These are phyloP conservation scores for Colletotrichum ledebouriae DNA, from an alignment of 2,329 filamentous ascomycete species.

Conservation along the genomic window DNA sequence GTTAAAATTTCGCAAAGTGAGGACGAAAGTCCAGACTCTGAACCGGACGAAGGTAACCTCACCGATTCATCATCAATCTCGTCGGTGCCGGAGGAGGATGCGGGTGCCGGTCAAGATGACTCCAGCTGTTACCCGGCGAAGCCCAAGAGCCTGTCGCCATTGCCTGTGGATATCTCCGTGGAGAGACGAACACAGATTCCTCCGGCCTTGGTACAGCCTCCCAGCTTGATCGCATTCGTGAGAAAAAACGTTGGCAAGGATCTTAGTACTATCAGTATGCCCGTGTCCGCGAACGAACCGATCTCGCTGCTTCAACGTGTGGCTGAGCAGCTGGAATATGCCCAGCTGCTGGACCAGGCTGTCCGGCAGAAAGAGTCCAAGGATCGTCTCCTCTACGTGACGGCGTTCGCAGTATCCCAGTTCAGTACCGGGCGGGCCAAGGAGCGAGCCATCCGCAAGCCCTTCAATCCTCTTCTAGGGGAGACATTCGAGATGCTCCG, in stretches of 20 bases:
- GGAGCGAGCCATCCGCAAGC: constrained; percentile 93
- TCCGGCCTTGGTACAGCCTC: constrained; percentile 82
- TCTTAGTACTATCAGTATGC: constrained; percentile 96
- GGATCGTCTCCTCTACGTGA: constrained; percentile 85
- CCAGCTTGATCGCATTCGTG: constrained; percentile 92
- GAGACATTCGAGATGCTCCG: constrained; percentile 95
- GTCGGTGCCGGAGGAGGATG: constrained; percentile 69
- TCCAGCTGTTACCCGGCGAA: constrained; percentile 77
- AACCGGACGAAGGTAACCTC: constrained; percentile 66
- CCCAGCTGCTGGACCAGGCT: constrained; percentile 83
- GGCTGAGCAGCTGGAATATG: constrained; percentile 93
- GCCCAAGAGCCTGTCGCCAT: constrained; percentile 80
- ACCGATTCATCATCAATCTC: constrained; percentile 71
- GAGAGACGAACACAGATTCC: constrained; percentile 78
- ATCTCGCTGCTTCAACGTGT: constrained; percentile 88
- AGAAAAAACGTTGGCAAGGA: constrained; percentile 99
- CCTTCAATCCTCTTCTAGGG: constrained; percentile 96
- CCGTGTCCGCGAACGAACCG: constrained; percentile 95
- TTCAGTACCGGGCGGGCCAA: constrained; percentile 87
- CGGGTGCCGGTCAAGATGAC: constrained; percentile 71
- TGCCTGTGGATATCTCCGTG: constrained; percentile 78
- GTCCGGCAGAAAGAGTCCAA: constrained; percentile 69
- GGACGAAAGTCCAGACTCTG: constrained; percentile 71
- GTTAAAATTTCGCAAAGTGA: constrained; percentile 81
- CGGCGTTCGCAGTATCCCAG: constrained; percentile 90